Percentiles rank a stretch among this genome's conserved stretches.
Conservation (phyloP, 2,329 filamentous ascomycete species). For the Cercospora sp. region DNA sequence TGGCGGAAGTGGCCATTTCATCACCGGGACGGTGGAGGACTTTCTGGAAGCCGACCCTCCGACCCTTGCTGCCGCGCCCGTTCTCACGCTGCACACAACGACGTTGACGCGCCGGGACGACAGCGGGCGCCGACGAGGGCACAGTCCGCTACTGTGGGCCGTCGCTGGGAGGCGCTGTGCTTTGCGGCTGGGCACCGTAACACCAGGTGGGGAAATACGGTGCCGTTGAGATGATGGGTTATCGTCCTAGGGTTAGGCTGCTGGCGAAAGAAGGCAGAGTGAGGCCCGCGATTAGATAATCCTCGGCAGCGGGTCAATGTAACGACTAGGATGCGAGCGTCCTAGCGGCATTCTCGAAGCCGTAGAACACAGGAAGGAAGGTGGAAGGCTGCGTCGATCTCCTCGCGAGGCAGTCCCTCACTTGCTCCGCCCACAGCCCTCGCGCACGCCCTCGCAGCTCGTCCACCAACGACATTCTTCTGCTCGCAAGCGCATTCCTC, state of each 20-base stretch:
- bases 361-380: neutral
- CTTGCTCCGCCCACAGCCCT: neutral
- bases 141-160: neutral
- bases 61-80: neutral
- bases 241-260: too few relatives aligned
- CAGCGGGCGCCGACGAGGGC: neutral
- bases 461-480: neutral
- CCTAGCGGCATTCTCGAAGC: neutral
- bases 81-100: neutral
- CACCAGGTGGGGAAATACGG: neutral
- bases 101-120: neutral
- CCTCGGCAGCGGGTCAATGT: neutral
- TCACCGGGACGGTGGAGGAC: neutral
- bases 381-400: neutral
- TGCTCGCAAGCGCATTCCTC: conserved; percentile 5
- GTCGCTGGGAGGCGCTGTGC: too few relatives aligned
- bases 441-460: neutral
- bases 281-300: neutral
- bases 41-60: neutral
- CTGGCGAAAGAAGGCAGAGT: too few relatives aligned
- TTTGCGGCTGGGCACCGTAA: neutral
- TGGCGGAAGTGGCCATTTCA: neutral
- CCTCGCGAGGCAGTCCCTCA: neutral
- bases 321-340: neutral
- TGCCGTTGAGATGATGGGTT: neutral